Base-by-base conservation (phyloP, 2,329 filamentous ascomycete genomes). In the Bipolaris gigantea region DNA sequence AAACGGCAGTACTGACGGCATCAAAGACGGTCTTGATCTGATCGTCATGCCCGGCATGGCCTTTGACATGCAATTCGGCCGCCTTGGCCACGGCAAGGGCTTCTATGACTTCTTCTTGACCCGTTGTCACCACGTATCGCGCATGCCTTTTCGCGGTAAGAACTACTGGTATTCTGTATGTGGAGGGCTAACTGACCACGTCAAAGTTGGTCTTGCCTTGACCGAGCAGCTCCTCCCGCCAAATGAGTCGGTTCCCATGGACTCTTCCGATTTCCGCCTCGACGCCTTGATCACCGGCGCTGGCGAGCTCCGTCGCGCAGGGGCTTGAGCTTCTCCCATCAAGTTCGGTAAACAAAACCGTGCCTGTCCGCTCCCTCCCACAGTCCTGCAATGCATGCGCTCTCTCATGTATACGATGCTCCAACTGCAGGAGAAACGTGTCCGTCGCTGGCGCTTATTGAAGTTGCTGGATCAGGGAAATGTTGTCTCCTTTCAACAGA, bases 41-140 rank as follows among this genome's bases (percentile, higher is more conserved):
- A 89, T 99, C 60, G 81, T 99, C 25, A 85, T 97, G 80, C 94
- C 94, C 1, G 94, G 92, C 11, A 89, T 99, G 67, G 93, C 91
- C 3, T 99, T 99, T 75, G 92, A 97, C 73, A 80, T 80, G 3
- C 78, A 77, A 11, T 83, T 94, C 56, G 84, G 88, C 62, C 84
- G 94, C 64, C 82, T 97, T 18, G 94, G 94, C 36, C 94, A 99
- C 75, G 94, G 94, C 52, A 96, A 91, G 75, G 94, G 94, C 30
- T 99, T 96, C 77, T 99, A 99, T 80, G 94, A 99, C 78, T 89
- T 87, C 74, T 99, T 96, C 75, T 77, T 99, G 70, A 85, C 88
- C 67, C 85, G 88, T 63, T 96, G 92, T 82, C 73, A 81, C 74
- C 73, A 75, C 61, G 68, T 66, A 60, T 73, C 73, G 74, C 65